Conservation (phyloP, 2,329 filamentous ascomycete genomes). For the Phaeosphaeria sp. region DNA sequence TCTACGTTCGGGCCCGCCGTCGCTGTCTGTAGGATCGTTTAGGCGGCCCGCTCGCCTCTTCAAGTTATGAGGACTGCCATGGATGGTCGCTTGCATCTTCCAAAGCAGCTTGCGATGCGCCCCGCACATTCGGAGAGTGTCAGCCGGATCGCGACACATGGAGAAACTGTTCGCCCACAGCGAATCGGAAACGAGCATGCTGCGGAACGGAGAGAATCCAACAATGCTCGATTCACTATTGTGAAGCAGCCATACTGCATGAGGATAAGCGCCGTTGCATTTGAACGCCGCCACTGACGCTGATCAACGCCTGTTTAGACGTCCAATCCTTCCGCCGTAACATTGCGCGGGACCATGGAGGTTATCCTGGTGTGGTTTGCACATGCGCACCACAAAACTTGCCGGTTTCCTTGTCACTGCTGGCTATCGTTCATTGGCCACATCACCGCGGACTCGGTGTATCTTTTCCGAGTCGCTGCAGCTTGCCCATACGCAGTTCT, state of each 20-base stretch:
- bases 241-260: constrained; percentile 15
- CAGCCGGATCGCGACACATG: not conserved
- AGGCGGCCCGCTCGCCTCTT: not conserved
- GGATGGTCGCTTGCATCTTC: constrained; percentile 17
- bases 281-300: constrained; percentile 22
- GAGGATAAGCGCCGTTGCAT: constrained; percentile 11
- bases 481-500: not conserved
- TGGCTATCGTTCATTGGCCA: not conserved
- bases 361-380: not conserved
- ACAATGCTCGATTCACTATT: constrained; percentile 3
- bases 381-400: not conserved
- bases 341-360: not conserved
- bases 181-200: not conserved
- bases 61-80: not conserved
- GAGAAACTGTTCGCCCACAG: not conserved
- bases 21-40: not conserved
- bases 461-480: not conserved
- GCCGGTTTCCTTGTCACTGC: not conserved
- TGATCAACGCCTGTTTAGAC: constrained; percentile 17
- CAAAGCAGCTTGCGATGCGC: constrained; percentile 19
- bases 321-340: constrained; percentile 1
- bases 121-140: not conserved
- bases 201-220: not conserved
- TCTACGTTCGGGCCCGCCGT: not conserved
- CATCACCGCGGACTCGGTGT: not conserved